Evolutionary conservation across 2,329 filamentous ascomycete genomes (phyloP).

Genomic region (Fusarium fujikuroi): DNA sequence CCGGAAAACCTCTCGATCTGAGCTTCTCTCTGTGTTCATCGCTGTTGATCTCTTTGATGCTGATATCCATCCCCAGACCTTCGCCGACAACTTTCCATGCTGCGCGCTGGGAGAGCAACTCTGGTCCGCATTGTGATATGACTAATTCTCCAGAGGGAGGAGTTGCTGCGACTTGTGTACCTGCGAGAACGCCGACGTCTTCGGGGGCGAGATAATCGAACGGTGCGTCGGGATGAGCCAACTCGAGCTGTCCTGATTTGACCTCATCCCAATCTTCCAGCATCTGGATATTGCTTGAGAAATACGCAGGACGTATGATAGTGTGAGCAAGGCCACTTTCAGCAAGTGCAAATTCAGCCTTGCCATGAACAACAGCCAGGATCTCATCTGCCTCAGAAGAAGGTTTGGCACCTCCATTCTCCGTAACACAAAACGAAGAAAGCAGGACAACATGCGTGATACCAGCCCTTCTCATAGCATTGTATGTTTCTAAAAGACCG

Average conservation of each 20-base stretch:
- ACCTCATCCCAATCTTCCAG: constrained; percentile 1
- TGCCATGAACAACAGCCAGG: constrained; percentile 2
- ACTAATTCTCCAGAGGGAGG: not conserved
- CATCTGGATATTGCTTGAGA: constrained; percentile 11
- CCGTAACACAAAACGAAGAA: not conserved
- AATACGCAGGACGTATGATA: constrained; percentile 4
- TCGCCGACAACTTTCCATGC: constrained; percentile 6
- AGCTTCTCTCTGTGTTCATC: not conserved
- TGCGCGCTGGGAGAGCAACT: not conserved
- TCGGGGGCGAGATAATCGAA: constrained; percentile 27
- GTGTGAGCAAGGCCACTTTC: not conserved
- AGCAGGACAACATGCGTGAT: constrained; percentile 13
- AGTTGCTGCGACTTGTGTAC: not conserved
- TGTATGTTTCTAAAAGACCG: not conserved
- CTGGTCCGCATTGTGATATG: constrained; percentile 10
- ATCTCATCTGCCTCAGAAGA: not conserved
- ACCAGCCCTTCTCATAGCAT: constrained; percentile 13
- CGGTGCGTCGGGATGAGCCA: not conserved
- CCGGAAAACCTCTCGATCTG: not conserved
- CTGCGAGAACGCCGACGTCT: constrained; percentile 10
- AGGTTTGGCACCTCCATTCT: not conserved
- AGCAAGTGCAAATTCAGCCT: constrained; percentile 8
- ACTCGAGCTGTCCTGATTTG: not conserved
- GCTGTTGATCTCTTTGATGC: not conserved
- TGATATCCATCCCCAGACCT: not conserved